Evolutionary conservation across 2,329 filamentous ascomycete species (phyloP), one percentile per base, ranked within the genome.

Genomic region (Hirsutella minnesotensis): DNA sequence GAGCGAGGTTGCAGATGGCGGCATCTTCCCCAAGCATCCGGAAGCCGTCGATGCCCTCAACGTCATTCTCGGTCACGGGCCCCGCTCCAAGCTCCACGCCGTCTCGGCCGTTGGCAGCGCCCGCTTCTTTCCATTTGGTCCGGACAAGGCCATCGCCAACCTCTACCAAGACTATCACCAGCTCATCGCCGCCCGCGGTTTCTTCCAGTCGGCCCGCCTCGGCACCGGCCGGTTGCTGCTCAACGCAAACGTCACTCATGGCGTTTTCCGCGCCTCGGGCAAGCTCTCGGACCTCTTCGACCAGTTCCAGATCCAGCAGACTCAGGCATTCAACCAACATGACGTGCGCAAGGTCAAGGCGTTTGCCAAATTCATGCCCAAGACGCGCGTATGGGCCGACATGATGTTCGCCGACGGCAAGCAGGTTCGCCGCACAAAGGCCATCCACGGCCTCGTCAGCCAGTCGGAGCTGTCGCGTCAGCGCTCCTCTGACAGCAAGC

Each of bases 231-330:
- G 72, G 0, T 50, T 78, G 2, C 62, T 79, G 0, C 57, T 78
- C 21, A 79, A 79, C 46, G 62, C 64, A 38, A 77, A 79, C 44
- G 68, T 75, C 9, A 69, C 70, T 0, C 68, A 76, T 47, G 69
- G 67, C 3, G 64, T 75, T 16, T 78, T 78, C 54, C 69, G 65
- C 10, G 53, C 59, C 3, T 48, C 56, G 2, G 64, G 68, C 2
- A 46, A 45, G 0, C 48, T 73, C 3, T 48, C 50, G 1, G 46
- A 59, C 1, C 47, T 72, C 4, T 65, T 68, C 20, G 22, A 45
- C 1, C 42, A 42, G 4, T 44, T 64, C 9, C 15, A 36, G 0
- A 42, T 59, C 7, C n/a, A 38, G n/a, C 46, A 53, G 2, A 46
- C 41, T 12, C 21, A 39, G 42, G 31, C 29, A 5, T 33, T 24